Base-by-base conservation (phyloP, 1,284 basidiomycete species). In the Puccinia novopanici region DNA sequence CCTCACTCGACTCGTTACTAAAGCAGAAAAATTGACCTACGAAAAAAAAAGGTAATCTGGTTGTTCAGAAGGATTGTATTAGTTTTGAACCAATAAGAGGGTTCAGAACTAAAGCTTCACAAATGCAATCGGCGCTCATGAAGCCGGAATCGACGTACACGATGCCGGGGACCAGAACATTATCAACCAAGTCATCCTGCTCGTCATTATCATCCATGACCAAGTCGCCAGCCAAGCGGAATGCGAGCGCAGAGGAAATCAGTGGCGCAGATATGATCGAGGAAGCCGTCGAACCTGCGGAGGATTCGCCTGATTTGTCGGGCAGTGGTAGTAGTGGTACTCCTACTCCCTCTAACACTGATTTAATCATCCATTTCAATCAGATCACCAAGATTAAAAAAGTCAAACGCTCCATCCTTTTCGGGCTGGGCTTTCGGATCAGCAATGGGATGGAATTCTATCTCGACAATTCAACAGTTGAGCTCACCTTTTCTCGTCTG, bases 71-170 rank as follows among this genome's bases (percentile, higher is more conserved):
- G 37, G 70, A 72, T 50, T 52, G 37, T 17, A 73, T 80, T 50
- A 54, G 70, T 57, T 80, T 80, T 54, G 70, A 80, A 45, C 77
- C 77, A n/a, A 30, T 78, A 37, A 78, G 50, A 71, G 76, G 76
- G 3, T 78, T 78, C 42, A 42, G 76, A 37, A 78, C 34, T 8
- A 71, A 71, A 52, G 45, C 34, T 10, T 17, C 76, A 30, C 55
- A 54, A 5, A 40, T 77, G 27, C 68, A 77, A 57, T 50, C 75
- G 40, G 34, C 42, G 12, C 37, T 37, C 24, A 50, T 34, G 37
- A 67, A 74, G 24, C 34, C 30, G 42, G 37, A 57, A 15, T 30
- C 17, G 34, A 19, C 9, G 19, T 10, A 12, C 22, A 1, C 42
- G 74, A 52, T 37, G 37, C 34, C 68, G 19, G 13, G 68, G 22